These are phyloP conservation scores for Chaetomiaceae sp. DNA, from an alignment of 2,329 filamentous ascomycete species.

Conservation along the genomic window DNA sequence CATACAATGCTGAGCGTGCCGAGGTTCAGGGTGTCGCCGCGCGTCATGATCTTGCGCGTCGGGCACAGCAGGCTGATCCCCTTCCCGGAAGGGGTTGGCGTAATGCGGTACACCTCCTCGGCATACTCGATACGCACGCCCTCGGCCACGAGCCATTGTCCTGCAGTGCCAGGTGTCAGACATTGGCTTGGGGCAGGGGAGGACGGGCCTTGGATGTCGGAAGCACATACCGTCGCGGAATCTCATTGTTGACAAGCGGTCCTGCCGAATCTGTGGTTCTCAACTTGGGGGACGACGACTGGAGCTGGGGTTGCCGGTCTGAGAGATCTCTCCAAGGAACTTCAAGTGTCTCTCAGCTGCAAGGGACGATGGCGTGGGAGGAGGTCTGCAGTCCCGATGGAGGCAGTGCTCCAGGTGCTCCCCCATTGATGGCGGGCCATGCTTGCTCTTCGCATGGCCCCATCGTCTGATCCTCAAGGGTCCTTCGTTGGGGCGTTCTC, in stretches of 20 bases:
- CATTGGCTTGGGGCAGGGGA: not conserved
- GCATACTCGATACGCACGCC: constrained; percentile 60
- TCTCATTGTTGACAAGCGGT: constrained; percentile 42
- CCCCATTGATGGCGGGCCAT: too few relatives aligned
- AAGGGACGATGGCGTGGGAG: too few relatives aligned
- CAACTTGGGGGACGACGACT: too few relatives aligned
- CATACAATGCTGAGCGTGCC: constrained; percentile 49
- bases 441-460: too few relatives aligned
- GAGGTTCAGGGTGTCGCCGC: constrained; percentile 54
- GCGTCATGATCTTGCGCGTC: constrained; percentile 48
- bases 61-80: constrained; percentile 54
- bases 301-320: too few relatives aligned
- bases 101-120: constrained; percentile 57
- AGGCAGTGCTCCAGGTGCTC: too few relatives aligned
- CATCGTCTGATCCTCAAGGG: too few relatives aligned
- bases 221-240: constrained; percentile 57
- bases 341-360: too few relatives aligned
- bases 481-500: too few relatives aligned
- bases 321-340: too few relatives aligned
- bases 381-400: too few relatives aligned
- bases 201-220: too few relatives aligned
- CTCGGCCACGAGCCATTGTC: constrained; percentile 55
- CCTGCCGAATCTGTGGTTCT: not conserved
- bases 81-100: constrained; percentile 38
- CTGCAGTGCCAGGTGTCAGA: not conserved